Evolutionary conservation across 331 rosid genomes (phyloP).

Genomic region (Telfairia occidentalis): DNA sequence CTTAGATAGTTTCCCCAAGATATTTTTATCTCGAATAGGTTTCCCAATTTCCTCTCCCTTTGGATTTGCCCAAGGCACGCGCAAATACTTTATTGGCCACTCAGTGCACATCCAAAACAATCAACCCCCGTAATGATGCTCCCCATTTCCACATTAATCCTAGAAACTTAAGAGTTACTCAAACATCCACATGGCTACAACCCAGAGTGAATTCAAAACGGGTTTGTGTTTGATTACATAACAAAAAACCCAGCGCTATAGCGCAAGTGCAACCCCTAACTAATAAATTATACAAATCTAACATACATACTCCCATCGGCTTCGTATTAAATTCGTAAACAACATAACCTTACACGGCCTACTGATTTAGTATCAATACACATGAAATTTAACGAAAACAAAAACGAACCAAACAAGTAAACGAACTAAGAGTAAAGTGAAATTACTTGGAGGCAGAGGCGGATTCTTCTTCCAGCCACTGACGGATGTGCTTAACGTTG

Average conservation of each 20-base stretch:
- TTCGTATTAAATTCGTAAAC: neutral
- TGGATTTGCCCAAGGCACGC: neutral
- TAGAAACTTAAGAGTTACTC: neutral
- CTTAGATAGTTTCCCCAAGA: neutral
- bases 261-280: neutral
- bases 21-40: neutral
- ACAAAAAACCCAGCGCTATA: neutral
- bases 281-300: neutral
- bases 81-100: neutral
- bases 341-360: neutral
- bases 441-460: slow-evolving; percentile 47
- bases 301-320: neutral
- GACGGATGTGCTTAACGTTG: slow-evolving; percentile 73
- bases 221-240: neutral
- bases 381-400: neutral
- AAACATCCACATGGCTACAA: neutral
- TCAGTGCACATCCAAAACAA: neutral
- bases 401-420: neutral
- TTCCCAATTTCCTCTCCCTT: neutral
- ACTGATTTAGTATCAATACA: neutral
- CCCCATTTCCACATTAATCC: neutral
- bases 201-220: neutral
- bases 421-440: neutral
- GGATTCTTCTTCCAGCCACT: slow-evolving; percentile 90
- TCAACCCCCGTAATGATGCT: neutral